Evolutionary conservation across 345 rosid species (phyloP), one percentile per base, ranked within the genome.

Genomic region (Excoecaria agallocha): DNA sequence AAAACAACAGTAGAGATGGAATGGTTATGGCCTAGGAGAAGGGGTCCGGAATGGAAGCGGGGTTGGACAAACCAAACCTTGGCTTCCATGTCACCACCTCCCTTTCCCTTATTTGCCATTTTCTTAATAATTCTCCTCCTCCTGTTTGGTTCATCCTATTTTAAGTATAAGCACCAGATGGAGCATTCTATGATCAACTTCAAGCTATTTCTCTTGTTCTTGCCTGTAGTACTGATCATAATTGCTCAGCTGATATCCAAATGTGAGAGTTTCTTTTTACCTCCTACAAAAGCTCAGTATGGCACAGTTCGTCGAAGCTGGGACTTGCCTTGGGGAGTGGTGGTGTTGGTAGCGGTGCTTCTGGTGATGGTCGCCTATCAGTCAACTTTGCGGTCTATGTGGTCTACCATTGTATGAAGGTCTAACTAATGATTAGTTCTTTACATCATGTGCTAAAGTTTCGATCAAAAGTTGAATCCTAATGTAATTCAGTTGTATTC

Each of bases 21-120:
- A 54, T 86, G 90, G 93, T 65, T 90, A 61, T 54, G 84, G 64
- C 82, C 57, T 16, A 91, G 87, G 62, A 91, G 81, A 79, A 82
- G 90, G 58, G 96, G 94, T 12, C 85, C 87, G 48, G 79, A 89
- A 39, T 91, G 91, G 92, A 91, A 88, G 75, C 85, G 76, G 39
- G 91, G 89, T 35, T 90, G 93, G 95, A 37, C 82, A 59, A 86
- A 86, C 46, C 84, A 76, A 61, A 79, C 88, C 52, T 72, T 93
- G 17, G 37, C 85, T 12, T 81, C 90, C 38, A 68, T 85, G 13
- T 90, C 93, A 48, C 64, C 80, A 17, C 97, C 98, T 49, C 93
- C 97, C 41, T 69, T 84, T n/a, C 87, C 85, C 25, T 71, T 90
- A 37, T 70, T 91, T 49, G 74, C 87, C 59, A 75, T 91, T 39